Evolutionary conservation across 495 filamentous ascomycete species (phyloP), one percentile per base, ranked within the genome.

Genomic region (Tuber microsphaerosporum): DNA sequence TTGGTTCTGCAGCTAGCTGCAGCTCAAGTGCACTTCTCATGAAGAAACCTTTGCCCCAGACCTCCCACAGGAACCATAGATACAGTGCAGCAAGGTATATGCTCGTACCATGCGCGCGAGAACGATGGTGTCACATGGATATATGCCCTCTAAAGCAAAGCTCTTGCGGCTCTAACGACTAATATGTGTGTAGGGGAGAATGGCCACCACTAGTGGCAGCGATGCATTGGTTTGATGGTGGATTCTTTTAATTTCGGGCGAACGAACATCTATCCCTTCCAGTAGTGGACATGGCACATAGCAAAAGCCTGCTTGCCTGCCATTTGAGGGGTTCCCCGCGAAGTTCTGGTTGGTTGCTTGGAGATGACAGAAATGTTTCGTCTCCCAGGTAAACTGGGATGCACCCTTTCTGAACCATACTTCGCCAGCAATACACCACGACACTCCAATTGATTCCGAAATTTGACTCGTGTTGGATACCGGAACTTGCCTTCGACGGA

Each of bases 1-100:
- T 26, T 65, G 56, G 56, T 19, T 65, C 56, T 65, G 56, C 56
- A 65, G 56, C 56, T 34, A 17, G 56, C 56, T 65, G 56, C 56
- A 26, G 56, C 26, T 8, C 26, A 65, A 65, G 56, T 65, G 56
- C 56, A 65, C 26, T 65, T 65, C 56, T 31, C 56, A 65, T 10
- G 14, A 31, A 65, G 26, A 65, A 65, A 34, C 26, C 26, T 14
- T 65, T 65, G 56, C 14, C 26, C n/a, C 2, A 1, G 56, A 26
- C 56, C 26, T 34, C 56, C 5, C 56, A 65, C 26, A 8, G 56
- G 56, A 16, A 34, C 56, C 56, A 65, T 34, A 65, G 12, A 34
- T 34, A 65, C 26, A 34, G 26, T 19, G 26, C 56, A 34, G 56
- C 31, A 65, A 65, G 26, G 56, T 65, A 31, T 26, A 65, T 65